A percentile compares a stretch with the other conserved stretches of the same genome.
These are phyloP conservation scores for Shiraia sp. DNA, from an alignment of 2,329 filamentous ascomycete species.

Conservation along the genomic window DNA sequence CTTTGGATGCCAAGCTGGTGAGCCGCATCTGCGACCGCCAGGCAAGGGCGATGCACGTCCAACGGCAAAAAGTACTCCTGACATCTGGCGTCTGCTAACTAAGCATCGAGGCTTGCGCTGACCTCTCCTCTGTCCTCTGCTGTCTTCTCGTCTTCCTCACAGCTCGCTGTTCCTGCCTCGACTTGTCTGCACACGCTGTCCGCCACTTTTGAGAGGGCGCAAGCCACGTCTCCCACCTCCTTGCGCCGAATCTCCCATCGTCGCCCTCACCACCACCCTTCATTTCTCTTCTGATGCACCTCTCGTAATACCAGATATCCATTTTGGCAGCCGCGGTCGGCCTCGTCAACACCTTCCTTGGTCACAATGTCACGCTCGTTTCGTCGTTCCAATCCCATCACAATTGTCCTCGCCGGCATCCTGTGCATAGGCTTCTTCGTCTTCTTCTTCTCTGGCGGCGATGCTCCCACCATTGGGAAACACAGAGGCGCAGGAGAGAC, in stretches of 20 bases:
- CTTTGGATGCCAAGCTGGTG: conserved; percentile 10
- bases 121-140: too few species aligned
- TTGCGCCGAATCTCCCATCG: conserved; percentile 22
- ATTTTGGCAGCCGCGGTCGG: conserved; percentile 37
- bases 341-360: conserved; percentile 16
- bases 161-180: neutral
- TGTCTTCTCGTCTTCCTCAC: neutral
- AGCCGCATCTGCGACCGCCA: conserved; percentile 8
- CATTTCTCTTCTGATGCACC: conserved; percentile 38
- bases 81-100: conserved; percentile 15
- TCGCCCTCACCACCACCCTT: conserved; percentile 14
- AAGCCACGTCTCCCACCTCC: conserved; percentile 39
- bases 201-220: conserved; percentile 15
- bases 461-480: conserved; percentile 52
- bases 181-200: conserved; percentile 13
- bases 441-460: conserved; percentile 67
- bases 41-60: conserved; percentile 11
- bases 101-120: conserved; percentile 2
- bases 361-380: conserved; percentile 66
- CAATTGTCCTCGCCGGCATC: conserved; percentile 70
- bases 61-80: conserved; percentile 18
- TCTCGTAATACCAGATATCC: conserved; percentile 24
- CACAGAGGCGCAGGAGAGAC: conserved; percentile 56
- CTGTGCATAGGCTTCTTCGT: conserved; percentile 67
- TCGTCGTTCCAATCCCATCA: conserved; percentile 79